phyloP scores from a whole-genome alignment of 768 basidiomycete genomes.

The Agaricus sinodeliciosus region DNA sequence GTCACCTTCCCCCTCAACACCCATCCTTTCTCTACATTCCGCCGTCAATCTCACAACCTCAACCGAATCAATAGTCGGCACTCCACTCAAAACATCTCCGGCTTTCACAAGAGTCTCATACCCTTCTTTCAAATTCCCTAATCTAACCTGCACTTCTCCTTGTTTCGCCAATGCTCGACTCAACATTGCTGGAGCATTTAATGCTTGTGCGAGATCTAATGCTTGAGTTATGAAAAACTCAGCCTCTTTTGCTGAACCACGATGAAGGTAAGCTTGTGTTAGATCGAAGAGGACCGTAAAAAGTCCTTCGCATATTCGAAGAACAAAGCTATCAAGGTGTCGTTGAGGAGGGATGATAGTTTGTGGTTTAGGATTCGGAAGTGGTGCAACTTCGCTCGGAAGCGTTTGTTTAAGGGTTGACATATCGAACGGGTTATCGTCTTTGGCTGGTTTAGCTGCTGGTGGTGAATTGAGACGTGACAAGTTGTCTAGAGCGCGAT shows the following conservation, averaged over 20 bases:
- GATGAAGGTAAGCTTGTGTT: conserved; percentile 52
- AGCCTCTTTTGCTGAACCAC: conserved; percentile 81
- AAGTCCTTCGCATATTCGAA: conserved; percentile 59
- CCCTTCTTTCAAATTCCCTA: conserved; percentile 54
- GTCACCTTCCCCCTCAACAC: conserved; percentile 36
- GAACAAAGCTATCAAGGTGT: conserved; percentile 42
- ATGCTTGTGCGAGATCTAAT: conserved; percentile 58
- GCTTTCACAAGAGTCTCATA: conserved; percentile 46
- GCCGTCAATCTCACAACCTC: conserved; percentile 52
- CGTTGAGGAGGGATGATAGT: conserved; percentile 22
- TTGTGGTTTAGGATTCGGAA: conserved; percentile 15
- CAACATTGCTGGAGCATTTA: conserved; percentile 59
- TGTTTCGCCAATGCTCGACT: conserved; percentile 61
- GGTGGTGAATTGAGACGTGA: conserved; percentile 45
- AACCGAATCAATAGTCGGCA: conserved; percentile 50
- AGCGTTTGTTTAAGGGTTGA: conserved; percentile 35
- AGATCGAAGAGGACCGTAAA: conserved; percentile 61
- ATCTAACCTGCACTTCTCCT: conserved; percentile 64
- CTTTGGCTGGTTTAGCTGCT: conserved; percentile 22
- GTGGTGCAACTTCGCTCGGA: conserved; percentile 18
- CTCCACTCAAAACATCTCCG: conserved; percentile 35
- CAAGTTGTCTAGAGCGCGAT: conserved; percentile 67
- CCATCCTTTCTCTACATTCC: conserved; percentile 38
- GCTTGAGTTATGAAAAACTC: conserved; percentile 81
- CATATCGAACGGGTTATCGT: conserved; percentile 56